Conservation (phyloP, 1,284 basidiomycete genomes). For the Phenoliferia sp. region DNA sequence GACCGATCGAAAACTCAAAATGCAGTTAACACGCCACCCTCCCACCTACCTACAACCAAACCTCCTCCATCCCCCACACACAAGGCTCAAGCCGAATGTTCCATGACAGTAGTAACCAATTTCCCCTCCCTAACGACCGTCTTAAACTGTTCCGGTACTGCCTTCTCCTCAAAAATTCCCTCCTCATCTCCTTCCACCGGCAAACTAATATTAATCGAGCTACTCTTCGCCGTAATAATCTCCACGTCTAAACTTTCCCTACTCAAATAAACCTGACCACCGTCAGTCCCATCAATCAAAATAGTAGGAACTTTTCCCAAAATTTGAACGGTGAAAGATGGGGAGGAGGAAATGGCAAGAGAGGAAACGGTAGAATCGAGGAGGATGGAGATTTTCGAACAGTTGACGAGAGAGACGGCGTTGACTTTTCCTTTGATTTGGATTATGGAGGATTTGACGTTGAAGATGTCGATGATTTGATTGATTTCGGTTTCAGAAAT, state of each 20-base stretch:
- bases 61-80: too few relatives aligned
- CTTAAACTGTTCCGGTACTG: conserved; percentile 94
- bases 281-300: conserved; percentile 89
- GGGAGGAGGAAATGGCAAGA: conserved; percentile 80
- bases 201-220: conserved; percentile 84
- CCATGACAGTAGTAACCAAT: conserved; percentile 80
- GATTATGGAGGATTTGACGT: conserved; percentile 85
- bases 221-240: conserved; percentile 93
- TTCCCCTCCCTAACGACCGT: conserved; percentile 78
- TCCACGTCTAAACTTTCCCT: conserved; percentile 73
- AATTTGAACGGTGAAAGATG: conserved; percentile 89
- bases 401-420: conserved; percentile 86
- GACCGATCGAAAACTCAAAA: too few relatives aligned
- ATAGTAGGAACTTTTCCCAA: conserved; percentile 85
- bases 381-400: conserved; percentile 80
- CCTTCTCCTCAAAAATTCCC: conserved; percentile 83
- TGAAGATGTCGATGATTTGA: conserved; percentile 85
- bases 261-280: conserved; percentile 90
- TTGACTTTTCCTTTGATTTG: conserved; percentile 92
- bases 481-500: conserved; percentile 74
- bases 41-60: too few relatives aligned
- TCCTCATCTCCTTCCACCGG: conserved; percentile 85
- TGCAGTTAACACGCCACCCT: too few relatives aligned
- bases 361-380: conserved; percentile 88
- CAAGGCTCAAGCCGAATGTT: conserved; percentile 70